These are phyloP conservation scores for Candida gorgasii DNA, from an alignment of 805 yeast species.

Conservation along the genomic window DNA sequence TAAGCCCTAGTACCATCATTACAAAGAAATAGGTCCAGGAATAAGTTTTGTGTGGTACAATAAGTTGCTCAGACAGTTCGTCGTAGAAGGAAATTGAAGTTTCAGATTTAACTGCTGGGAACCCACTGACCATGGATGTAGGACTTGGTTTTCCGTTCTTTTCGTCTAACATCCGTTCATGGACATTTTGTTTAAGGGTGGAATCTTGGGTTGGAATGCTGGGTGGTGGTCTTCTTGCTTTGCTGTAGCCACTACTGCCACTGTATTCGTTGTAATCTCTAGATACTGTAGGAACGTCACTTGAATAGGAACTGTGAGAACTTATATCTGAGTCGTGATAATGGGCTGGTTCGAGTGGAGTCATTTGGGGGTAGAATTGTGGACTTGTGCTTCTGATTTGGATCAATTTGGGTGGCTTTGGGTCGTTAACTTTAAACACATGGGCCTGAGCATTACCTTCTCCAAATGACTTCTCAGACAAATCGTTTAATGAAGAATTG, in stretches of 20 bases:
- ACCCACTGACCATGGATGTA: neutral
- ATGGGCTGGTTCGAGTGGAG: constrained; percentile 10
- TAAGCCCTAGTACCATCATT: constrained; percentile 33
- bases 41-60: constrained; percentile 5
- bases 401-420: constrained; percentile 11
- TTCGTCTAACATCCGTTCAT: constrained; percentile 19
- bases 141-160: neutral
- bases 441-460: neutral
- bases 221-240: constrained; percentile 17
- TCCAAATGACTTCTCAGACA: constrained; percentile 8
- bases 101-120: neutral
- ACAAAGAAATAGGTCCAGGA: constrained; percentile 21
- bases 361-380: constrained; percentile 3
- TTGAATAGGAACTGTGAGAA: constrained; percentile 11
- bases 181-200: constrained; percentile 15
- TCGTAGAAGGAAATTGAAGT: neutral
- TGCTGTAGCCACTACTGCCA: too few relatives aligned
- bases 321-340: constrained; percentile 18
- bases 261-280: constrained; percentile 1
- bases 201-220: constrained; percentile 18
- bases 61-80: neutral
- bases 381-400: constrained; percentile 7
- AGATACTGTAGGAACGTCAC: constrained; percentile 5
- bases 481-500: constrained; percentile 10
- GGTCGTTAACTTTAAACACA: constrained; percentile 8